These are phyloP conservation scores for Saraca asoca DNA, from an alignment of 331 rosid species.

Conservation along the genomic window DNA sequence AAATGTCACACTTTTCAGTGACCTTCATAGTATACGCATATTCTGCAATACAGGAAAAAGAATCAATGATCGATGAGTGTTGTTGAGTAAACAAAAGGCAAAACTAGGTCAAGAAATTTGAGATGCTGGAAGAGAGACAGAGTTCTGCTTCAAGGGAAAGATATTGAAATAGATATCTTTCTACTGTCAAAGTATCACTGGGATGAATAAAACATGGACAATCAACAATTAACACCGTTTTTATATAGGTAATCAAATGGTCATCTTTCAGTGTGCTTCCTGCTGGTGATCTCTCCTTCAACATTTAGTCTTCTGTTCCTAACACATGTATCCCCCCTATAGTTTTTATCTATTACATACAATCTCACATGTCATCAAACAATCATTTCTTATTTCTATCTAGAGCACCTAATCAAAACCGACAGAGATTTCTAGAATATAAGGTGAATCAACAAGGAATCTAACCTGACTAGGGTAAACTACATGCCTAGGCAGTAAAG, in stretches of 20 bases:
- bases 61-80: slow-evolving; percentile 10
- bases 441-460: too few species aligned
- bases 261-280: background rate
- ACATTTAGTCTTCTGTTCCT: background rate
- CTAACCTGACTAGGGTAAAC: background rate
- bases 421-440: too few species aligned
- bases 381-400: too few species aligned
- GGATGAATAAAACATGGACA: background rate
- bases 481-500: background rate
- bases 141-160: too few species aligned
- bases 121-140: background rate
- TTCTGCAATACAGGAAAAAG: slow-evolving; percentile 52
- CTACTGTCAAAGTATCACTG: too few species aligned
- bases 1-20: slow-evolving; percentile 90
- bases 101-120: background rate
- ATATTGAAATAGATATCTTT: too few species aligned
- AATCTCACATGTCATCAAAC: too few species aligned
- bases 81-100: background rate
- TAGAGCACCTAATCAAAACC: too few species aligned
- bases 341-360: background rate
- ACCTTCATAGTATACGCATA: slow-evolving; percentile 98
- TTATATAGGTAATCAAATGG: background rate
- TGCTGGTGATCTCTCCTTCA: background rate
- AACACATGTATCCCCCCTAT: too few species aligned
- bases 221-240: background rate